Base-by-base conservation (phyloP, 768 basidiomycete genomes). In the Boletus reticulatus region DNA sequence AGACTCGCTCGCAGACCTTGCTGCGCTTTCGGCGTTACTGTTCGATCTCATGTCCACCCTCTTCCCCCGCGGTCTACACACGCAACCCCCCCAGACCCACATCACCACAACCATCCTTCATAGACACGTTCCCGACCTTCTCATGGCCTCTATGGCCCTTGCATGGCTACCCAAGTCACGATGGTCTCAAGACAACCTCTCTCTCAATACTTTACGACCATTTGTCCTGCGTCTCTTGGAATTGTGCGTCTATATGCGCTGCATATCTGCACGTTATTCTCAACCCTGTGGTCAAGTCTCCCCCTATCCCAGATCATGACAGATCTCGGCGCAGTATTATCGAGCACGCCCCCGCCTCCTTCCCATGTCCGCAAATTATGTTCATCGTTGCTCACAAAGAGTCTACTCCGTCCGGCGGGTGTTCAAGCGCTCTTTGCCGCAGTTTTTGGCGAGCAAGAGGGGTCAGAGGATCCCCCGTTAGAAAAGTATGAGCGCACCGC, bases 401-500 rank as follows among this genome's bases (percentile, higher is more conserved):
- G 92, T 65, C 70, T 94, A 11, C 71, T 89, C 20, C 83, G 88
- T 20, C 81, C 84, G 0, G 80, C 84, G 22, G 92, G 92, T 1
- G 77, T 93, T 1, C 76, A 75, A 29, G 89, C 88, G 0, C 77
- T 94, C 19, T 85, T 82, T 59, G 76, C 78, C 11, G 87, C 88
- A 11, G 73, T 92, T 1, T 85, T 93, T 50, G 83, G 85, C 2
- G 86, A 85, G 42, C 80, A 80, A 36, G 82, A 84, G 19, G 58
- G 57, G 4, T 66, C 70, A 0, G 82, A 82, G 5, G 82, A 84
- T 50, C 76, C 80, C 3, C 77, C 79, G 3, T 63, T 90, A 5
- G 83, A 88, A 56, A 90, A 88, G 65, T 76, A 94, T 29, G 87
- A 93, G 55, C 85, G 87, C 52, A 76, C 92, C 32, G 79, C 89